Base-by-base conservation (phyloP, 305 asterid species). In the Fraxinus ornus region DNA sequence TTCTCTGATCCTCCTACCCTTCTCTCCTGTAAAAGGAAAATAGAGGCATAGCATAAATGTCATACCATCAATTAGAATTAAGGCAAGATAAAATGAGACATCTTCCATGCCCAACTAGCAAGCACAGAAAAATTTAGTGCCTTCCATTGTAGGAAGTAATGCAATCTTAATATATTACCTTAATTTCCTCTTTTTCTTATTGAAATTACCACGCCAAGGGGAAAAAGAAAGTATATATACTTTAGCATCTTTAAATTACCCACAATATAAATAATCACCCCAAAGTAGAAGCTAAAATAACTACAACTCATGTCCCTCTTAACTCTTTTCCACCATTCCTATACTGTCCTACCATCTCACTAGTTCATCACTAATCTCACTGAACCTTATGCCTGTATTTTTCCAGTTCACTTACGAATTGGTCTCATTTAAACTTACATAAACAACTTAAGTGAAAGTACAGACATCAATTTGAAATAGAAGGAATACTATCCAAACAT, bases 1-100 rank as follows among this genome's bases (percentile, higher is more conserved):
- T 77, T 87, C 90, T 39, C 90, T 82, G 13, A 87, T 87, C 72
- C 88, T 85, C 85, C 90, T 80, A 33, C 90, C 90, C 86, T 87
- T 87, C 85, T 87, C 90, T 8, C 87, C 90, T 87, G 79, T 22
- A 85, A 77, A 79, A 62, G 15, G 57, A 71, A 44, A 35, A 79
- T 64, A 79, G 66, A 80, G 33, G 32, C 60, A 78, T 30, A 28
- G 19, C 5, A n/a, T 30, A 62, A 55, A 30, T 75, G 3, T 37
- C 3, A 21, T 12, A 26, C 21, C 73, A 62, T 13, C 74, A 35
- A 64, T 37, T 17, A 36, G 33, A 32, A 77, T 47, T 47, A 47
- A 47, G 57, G 3, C 5, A 47, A 1, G 19, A 15, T 47, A 13
- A 47, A 47, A 47, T 47, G 57, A 3, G 6, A 47, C 19, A 47